Evolutionary conservation across 2,329 filamentous ascomycete genomes (phyloP).

Genomic region (Aspergillus sp.): DNA sequence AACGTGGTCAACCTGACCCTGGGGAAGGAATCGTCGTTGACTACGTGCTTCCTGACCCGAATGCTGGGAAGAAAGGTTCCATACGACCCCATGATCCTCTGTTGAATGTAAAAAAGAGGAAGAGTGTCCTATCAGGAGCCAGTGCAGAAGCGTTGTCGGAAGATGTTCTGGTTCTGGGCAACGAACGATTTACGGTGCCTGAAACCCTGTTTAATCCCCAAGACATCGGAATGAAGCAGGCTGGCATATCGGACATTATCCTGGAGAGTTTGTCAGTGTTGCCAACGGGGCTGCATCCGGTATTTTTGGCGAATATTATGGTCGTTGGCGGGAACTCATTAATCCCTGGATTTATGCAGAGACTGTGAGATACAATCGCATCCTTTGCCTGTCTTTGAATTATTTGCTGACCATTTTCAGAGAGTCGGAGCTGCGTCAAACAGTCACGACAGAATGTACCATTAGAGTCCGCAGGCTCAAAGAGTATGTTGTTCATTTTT

Average conservation of each 20-base stretch:
- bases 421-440: slow-evolving; percentile 61
- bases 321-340: slow-evolving; percentile 80
- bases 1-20: slow-evolving; percentile 18
- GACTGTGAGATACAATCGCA: slow-evolving; percentile 46
- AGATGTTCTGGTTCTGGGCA: slow-evolving; percentile 76
- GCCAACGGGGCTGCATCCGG: slow-evolving; percentile 75
- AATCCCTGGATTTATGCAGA: slow-evolving; percentile 71
- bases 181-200: slow-evolving; percentile 84
- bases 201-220: slow-evolving; percentile 81
- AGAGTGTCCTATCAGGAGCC: slow-evolving; percentile 40
- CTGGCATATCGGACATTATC: slow-evolving; percentile 73
- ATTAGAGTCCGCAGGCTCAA: slow-evolving; percentile 63
- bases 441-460: slow-evolving; percentile 66
- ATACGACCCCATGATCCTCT: slow-evolving; percentile 69
- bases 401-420: slow-evolving; percentile 22
- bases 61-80: slow-evolving; percentile 56
- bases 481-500: slow-evolving; percentile 41
- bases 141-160: slow-evolving; percentile 50
- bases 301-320: slow-evolving; percentile 75
- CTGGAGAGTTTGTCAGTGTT: slow-evolving; percentile 66
- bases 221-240: slow-evolving; percentile 76
- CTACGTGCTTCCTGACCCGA: slow-evolving; percentile 82
- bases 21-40: slow-evolving; percentile 61
- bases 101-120: slow-evolving; percentile 46
- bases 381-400: neutral